Conservation (phyloP, 768 basidiomycete species). For the Mycena maculata region DNA sequence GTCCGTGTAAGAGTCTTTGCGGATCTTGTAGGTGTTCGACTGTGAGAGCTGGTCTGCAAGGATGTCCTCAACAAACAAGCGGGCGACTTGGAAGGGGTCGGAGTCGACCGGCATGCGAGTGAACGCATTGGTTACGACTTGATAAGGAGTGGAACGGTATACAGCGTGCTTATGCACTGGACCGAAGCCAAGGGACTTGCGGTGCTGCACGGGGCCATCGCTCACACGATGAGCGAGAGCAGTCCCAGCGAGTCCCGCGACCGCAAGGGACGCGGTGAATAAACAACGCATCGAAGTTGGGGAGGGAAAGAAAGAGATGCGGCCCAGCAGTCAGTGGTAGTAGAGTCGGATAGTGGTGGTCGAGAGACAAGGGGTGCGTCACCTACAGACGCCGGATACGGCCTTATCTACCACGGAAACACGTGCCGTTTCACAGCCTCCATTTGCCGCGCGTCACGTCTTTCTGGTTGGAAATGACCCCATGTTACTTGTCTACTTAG, state of each 20-base stretch:
- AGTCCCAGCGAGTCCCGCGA: constrained; percentile 69
- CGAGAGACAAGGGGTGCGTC: constrained; percentile 1
- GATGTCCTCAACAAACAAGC: constrained; percentile 66
- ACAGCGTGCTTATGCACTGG: constrained; percentile 80
- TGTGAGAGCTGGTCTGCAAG: constrained; percentile 53
- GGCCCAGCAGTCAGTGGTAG: constrained; percentile 11
- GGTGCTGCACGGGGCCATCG: constrained; percentile 51
- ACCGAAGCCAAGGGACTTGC: constrained; percentile 94
- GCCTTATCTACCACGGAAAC: background rate
- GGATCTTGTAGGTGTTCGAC: constrained; percentile 65
- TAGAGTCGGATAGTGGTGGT: background rate
- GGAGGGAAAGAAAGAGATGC: constrained; percentile 23
- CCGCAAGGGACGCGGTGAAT: constrained; percentile 69
- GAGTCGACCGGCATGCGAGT: constrained; percentile 49
- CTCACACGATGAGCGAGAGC: constrained; percentile 59
- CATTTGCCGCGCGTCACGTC: background rate
- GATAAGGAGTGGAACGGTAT: constrained; percentile 64
- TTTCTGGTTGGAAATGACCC: background rate
- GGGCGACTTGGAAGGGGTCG: constrained; percentile 73
- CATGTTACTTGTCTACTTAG: background rate
- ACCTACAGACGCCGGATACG: background rate
- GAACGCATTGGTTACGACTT: constrained; percentile 58
- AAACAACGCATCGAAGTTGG: constrained; percentile 67
- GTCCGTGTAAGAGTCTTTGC: constrained; percentile 91
- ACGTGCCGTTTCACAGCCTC: background rate